Evolutionary conservation across 129 eudicot species (phyloP), one percentile per base, ranked within the genome.

Genomic region (Mikania micrantha): DNA sequence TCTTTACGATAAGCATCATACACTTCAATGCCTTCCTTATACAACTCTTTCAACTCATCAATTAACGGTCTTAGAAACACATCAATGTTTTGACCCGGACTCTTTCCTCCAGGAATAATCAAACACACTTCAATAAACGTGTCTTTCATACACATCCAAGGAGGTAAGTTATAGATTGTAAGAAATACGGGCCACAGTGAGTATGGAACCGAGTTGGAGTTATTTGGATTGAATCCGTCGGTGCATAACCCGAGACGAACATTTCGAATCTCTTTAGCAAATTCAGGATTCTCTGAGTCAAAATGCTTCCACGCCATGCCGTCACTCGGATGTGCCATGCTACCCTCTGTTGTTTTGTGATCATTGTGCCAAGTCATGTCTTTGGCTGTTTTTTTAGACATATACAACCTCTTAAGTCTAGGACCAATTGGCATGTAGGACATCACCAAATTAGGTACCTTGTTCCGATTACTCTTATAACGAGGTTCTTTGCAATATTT

Each of bases 41-140:
- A 39, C 15, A 39, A 11, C 44, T 7, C 15, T 11, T 39, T 39
- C 15, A 39, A 11, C 15, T 39, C 44, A 13, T 39, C 44, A 7
- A 39, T 39, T 39, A 39, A 11, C 15, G 6, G 44, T 39, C 15
- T 39, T 11, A 39, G 1, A 39, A 39, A 39, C 44, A 39, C 15
- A 39, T 39, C 13, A 2, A 39, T 39, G 15, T 39, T 39, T 7
- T 39, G 44, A 39, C 44, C 1, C 44, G 44, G 44, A 11, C 44
- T 39, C 44, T 39, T 39, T 39, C 44, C 15, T 39, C 71, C 72
- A 0, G 77, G 71, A 8, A 77, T 62, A 7, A 70, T 25, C 72
- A 65, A 28, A 27, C 39, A 36, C 0, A 53, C 6, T 10, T 35
- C 39, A 11, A 74, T 31, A 22, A 42, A 27, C 11, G 70, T 29